Evolutionary conservation across 768 basidiomycete genomes (phyloP).

Genomic region (Lactarius psammicola): DNA sequence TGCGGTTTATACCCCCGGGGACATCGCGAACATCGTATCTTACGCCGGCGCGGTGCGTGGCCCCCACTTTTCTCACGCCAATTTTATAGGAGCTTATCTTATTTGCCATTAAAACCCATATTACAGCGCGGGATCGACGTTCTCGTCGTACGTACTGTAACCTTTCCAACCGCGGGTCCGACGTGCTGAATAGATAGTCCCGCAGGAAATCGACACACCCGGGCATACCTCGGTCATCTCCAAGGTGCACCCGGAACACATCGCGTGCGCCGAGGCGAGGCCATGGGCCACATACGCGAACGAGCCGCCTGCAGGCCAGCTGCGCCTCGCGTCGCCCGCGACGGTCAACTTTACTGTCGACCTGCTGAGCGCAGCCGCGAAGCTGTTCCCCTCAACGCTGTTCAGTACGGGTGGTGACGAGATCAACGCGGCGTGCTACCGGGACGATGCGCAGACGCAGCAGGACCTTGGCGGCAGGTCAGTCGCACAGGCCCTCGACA

Average conservation of each 20-base stretch:
- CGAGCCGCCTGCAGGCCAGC: slow-evolving; percentile 82
- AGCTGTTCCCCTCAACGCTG: slow-evolving; percentile 53
- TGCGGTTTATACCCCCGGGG: slow-evolving; percentile 38
- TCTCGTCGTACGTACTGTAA: slow-evolving; percentile 39
- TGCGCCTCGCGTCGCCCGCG: slow-evolving; percentile 62
- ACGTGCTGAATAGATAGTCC: neutral
- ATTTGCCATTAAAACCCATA: neutral
- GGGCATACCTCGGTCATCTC: slow-evolving; percentile 74
- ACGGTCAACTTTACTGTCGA: slow-evolving; percentile 58
- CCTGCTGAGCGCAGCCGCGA: slow-evolving; percentile 54
- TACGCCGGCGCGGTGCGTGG: slow-evolving; percentile 46
- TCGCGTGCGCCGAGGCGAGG: slow-evolving; percentile 59
- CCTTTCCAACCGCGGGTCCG: neutral
- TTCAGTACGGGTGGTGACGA: slow-evolving; percentile 86
- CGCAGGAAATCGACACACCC: slow-evolving; percentile 81
- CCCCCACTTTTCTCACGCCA: neutral
- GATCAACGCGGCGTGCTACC: slow-evolving; percentile 66
- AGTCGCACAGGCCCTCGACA: slow-evolving; percentile 60
- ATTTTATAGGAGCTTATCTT: neutral
- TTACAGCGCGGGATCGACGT: slow-evolving; percentile 51
- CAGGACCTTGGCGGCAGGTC: slow-evolving; percentile 46
- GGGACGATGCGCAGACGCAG: slow-evolving; percentile 58
- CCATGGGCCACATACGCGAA: slow-evolving; percentile 63
- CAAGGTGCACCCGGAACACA: slow-evolving; percentile 63
- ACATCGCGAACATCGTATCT: slow-evolving; percentile 42